These are phyloP conservation scores for Leptodermis oblonga DNA, from an alignment of 257 asterid species.

Conservation along the genomic window DNA sequence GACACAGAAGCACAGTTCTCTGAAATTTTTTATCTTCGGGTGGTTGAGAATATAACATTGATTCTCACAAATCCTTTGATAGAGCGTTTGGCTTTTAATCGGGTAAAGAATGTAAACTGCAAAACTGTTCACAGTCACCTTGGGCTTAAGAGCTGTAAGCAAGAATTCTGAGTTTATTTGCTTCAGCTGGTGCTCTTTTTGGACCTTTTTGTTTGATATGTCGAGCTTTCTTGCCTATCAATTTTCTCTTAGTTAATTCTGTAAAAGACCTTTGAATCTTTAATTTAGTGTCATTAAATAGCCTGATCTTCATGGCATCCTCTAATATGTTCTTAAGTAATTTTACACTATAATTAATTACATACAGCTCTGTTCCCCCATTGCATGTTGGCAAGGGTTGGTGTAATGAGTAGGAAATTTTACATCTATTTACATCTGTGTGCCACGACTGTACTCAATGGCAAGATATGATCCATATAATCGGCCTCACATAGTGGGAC, in stretches of 20 bases:
- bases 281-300: background rate
- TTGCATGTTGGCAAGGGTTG: background rate
- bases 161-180: background rate
- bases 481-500: too few relatives aligned
- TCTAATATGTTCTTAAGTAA: background rate
- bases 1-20: background rate
- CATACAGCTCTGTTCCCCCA: background rate
- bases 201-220: background rate
- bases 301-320: background rate
- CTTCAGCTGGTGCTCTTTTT: background rate
- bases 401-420: background rate
- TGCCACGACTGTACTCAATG: too few relatives aligned
- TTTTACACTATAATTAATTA: background rate
- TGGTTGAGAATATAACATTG: background rate
- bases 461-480: too few relatives aligned
- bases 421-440: background rate
- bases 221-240: background rate
- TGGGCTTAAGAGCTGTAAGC: background rate
- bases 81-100: background rate
- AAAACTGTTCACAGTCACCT: background rate
- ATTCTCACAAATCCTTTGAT: background rate
- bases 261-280: background rate
- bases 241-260: background rate
- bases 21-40: background rate
- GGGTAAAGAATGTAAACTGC: background rate